Base-by-base conservation (phyloP, 2,329 filamentous ascomycete genomes). In the Colletotrichum theobromicola region DNA sequence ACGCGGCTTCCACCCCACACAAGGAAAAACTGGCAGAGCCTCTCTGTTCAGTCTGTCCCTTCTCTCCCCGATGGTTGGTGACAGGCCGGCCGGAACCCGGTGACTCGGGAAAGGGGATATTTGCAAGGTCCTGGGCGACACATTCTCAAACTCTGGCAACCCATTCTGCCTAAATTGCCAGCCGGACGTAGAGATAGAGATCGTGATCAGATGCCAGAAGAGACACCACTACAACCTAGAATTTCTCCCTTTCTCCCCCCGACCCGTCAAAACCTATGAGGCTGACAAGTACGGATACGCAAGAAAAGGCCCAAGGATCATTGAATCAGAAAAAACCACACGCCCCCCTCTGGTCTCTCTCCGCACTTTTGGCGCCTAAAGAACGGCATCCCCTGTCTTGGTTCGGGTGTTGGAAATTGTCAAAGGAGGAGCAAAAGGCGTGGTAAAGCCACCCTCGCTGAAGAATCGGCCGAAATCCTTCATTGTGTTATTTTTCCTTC, bases 381-480 rank as follows among this genome's bases (percentile, higher is more conserved):
- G 66, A 61, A 61, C 66, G 26, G 18, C 53, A 32, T 30, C 55
- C 66, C 66, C n/a, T 61, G 55, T 53, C 35, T 32, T 60, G 10
- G 5, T 32, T 61, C 46, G 55, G 66, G 66, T 55, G 26, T 37
- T 34, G 32, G 10, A 50, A 50, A 28, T 42, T 42, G n/a, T 34
- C 53, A 24, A 26, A 13, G 57, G 12, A 67, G 32, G 24, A 34
- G 6, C 4, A 32, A 30, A 30, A 35, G 57, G 30, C 28, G 15
- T 16, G 32, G 34, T 42, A 18, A 58, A 62, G 50, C 55, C 34
- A 62, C 26, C 15, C 37, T 65, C 61, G 53, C 32, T 65, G 37
- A 28, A 70, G 63, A 74, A 66, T 62, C 72, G 61, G 67, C 72
- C 72, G 72, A 71, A 74, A 50, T 46, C 32, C 55, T 61, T 32